These are phyloP conservation scores for Globisporangium irregulare DNA, from an alignment of 352 stramenopile species.

Conservation along the genomic window DNA sequence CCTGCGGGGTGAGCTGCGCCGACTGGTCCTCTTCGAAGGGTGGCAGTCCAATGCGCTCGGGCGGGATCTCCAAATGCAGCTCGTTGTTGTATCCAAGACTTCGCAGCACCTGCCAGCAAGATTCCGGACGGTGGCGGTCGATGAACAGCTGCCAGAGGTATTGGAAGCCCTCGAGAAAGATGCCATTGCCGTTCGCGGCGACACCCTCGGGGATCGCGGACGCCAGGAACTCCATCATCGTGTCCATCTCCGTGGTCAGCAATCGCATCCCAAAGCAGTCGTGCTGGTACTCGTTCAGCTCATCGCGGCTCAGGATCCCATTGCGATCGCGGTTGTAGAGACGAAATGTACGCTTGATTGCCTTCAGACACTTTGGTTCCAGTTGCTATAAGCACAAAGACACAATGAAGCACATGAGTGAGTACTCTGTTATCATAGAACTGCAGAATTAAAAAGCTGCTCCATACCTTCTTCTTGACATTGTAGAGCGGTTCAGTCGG, in stretches of 20 bases:
- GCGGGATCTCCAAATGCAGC: conserved; percentile 71
- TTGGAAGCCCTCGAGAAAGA: conserved; percentile 78
- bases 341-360: conserved; percentile 86
- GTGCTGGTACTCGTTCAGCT: conserved; percentile 89
- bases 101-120: conserved; percentile 83
- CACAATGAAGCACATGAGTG: neutral
- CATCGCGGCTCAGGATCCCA: conserved; percentile 77
- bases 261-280: conserved; percentile 85
- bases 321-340: conserved; percentile 82
- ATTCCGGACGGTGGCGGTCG: conserved; percentile 85
- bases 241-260: conserved; percentile 80
- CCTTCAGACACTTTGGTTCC: conserved; percentile 76
- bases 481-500: conserved; percentile 87
- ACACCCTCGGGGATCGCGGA: conserved; percentile 65
- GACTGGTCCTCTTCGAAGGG: conserved; percentile 69
- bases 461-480: conserved; percentile 57
- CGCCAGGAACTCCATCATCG: conserved; percentile 79
- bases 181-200: conserved; percentile 53
- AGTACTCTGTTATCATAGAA: neutral
- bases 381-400: conserved; percentile 42
- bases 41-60: conserved; percentile 52
- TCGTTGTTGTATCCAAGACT: conserved; percentile 83
- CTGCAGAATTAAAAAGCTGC: no score
- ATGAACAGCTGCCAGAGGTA: conserved; percentile 89
- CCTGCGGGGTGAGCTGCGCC: conserved; percentile 65